Conservation (phyloP, 1,284 basidiomycete genomes). For the Thelephora terrestris region DNA sequence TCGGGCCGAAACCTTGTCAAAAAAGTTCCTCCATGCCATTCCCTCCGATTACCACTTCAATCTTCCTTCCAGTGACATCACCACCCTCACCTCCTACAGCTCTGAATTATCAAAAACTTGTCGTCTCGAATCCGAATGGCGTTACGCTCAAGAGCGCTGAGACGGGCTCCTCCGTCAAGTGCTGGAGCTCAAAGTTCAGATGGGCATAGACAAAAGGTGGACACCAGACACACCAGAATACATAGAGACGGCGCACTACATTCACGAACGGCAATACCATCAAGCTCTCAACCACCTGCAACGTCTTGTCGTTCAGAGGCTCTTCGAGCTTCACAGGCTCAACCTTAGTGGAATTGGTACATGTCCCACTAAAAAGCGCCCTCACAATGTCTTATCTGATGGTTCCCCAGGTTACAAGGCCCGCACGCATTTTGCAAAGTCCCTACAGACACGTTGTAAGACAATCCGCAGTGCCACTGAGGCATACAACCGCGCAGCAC, state of each 20-base stretch:
- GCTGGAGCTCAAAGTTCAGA: conserved; percentile 12
- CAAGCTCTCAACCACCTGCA: conserved; percentile 19
- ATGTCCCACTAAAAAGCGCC: neutral
- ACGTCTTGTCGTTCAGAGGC: conserved; percentile 18
- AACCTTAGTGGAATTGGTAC: conserved; percentile 19
- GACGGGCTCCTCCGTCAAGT: conserved; percentile 7
- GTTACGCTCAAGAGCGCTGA: conserved; percentile 5
- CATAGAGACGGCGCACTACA: conserved; percentile 6
- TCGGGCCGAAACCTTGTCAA: neutral
- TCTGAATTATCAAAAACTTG: too few species aligned
- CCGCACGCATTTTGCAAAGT: conserved; percentile 17
- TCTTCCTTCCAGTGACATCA: neutral
- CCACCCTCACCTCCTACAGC: neutral
- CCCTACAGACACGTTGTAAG: conserved; percentile 13
- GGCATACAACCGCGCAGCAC: too few species aligned
- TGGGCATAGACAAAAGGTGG: conserved; percentile 17
- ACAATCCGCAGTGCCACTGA: too few species aligned
- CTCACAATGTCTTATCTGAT: neutral
- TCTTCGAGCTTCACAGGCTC: conserved; percentile 23
- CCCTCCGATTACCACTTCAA: neutral
- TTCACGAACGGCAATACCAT: conserved; percentile 14
- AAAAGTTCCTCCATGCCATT: neutral
- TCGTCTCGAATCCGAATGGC: too few species aligned
- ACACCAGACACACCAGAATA: conserved; percentile 9
- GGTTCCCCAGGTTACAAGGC: conserved; percentile 14